Evolutionary conservation across 2,329 filamentous ascomycete genomes (phyloP), one percentile per base, ranked within the genome.

Genomic region (Monilinia aucupariae): DNA sequence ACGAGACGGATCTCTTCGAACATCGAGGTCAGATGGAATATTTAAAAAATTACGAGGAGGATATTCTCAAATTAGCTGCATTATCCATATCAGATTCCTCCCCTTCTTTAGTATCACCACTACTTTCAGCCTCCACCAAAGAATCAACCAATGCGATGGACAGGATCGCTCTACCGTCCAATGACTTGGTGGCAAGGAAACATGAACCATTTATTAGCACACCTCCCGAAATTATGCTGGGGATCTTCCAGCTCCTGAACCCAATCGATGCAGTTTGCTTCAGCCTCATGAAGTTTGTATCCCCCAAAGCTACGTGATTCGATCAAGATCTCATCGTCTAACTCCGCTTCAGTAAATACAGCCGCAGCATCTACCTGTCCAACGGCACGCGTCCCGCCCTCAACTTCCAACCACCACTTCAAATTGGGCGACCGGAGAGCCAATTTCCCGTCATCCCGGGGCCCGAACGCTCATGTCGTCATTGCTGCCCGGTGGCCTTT

Each of bases 401-500:
- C 12, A 9, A 41, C 30, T 41, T 47, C 32, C 17, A 47, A 9
- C 32, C 55, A 17, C 56, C 66, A 13, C 64, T 67, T 15, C 50
- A 43, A 25, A 64, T 67, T 17, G 69, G 70, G 15, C 55, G 64
- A 1, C 70, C 70, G 1, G 54, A 56, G 9, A 56, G 41, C n/a
- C 22, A 22, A 56, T 51, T 41, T 67, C 67, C n/a, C 1, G 6
- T 12, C 20, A 30, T 47, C 67, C 70, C 1, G 10, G 62, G 15
- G 43, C 64, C 20, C 45, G 47, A 37, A 27, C 32, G 17, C 37
- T 47, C n/a, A 66, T 72, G 70, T 48, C 63, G 55, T 37, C 59
- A 68, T 45, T 72, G 70, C 47, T 50, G 67, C 6, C 70, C 70
- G 10, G 68, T 69, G 3, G 67, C 68, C 12, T 71, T 65, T 50